Conservation (phyloP, 805 yeast genomes). For the Starmerella apis region DNA sequence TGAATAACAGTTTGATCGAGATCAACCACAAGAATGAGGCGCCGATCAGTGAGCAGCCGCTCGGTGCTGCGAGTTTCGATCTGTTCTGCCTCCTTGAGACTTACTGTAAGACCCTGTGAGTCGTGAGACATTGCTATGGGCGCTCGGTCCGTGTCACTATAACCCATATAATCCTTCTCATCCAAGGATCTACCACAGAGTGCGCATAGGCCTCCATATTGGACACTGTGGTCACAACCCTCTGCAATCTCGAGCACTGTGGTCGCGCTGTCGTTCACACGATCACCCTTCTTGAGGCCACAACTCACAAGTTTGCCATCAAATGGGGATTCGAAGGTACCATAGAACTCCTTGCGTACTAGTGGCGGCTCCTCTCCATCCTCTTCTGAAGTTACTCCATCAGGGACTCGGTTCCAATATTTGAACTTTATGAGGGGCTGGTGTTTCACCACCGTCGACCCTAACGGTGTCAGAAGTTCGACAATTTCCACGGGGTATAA, state of each 20-base stretch:
- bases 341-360: constrained; percentile 33
- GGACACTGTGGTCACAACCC: constrained; percentile 85
- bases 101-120: constrained; percentile 69
- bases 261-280: constrained; percentile 40
- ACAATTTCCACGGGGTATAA: constrained; percentile 61
- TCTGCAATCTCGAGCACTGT: constrained; percentile 53
- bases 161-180: constrained; percentile 68
- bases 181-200: constrained; percentile 72
- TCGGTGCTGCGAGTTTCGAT: constrained; percentile 61
- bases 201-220: constrained; percentile 91
- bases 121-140: constrained; percentile 86
- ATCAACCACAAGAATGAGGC: constrained; percentile 85
- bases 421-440: constrained; percentile 48
- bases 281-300: constrained; percentile 48
- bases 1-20: constrained; percentile 95
- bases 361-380: constrained; percentile 29
- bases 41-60: constrained; percentile 49
- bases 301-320: constrained; percentile 55
- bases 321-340: constrained; percentile 67
- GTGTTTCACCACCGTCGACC: constrained; percentile 43
- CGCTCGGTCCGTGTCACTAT: constrained; percentile 58
- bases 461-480: constrained; percentile 38
- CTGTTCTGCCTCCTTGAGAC: constrained; percentile 74
- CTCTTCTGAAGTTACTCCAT: constrained; percentile 30
- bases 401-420: constrained; percentile 48